Percentiles rank a stretch among this genome's conserved stretches.
Conservation (phyloP, 2,329 filamentous ascomycete genomes). For the Alternaria triticimaculans region DNA sequence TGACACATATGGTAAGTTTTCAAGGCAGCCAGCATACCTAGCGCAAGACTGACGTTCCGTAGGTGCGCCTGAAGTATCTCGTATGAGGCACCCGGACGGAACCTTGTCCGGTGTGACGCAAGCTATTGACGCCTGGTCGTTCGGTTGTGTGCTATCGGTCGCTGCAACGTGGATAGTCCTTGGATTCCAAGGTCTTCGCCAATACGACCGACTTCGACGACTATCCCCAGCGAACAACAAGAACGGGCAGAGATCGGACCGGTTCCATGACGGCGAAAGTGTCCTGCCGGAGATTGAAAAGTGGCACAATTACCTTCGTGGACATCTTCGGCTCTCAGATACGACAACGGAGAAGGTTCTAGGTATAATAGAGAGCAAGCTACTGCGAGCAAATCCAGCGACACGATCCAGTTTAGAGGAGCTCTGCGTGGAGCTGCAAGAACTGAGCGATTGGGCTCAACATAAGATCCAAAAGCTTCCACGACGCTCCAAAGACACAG, state of each 20-base stretch:
- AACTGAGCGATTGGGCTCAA: background rate
- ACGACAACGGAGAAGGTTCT: background rate
- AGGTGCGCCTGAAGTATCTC: slow-evolving; percentile 21
- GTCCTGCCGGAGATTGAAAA: background rate
- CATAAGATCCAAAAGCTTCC: too few species aligned
- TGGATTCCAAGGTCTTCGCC: slow-evolving; percentile 40
- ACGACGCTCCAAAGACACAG: too few species aligned
- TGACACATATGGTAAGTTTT: too few species aligned
- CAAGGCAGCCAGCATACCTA: too few species aligned
- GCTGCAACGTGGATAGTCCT: slow-evolving; percentile 50
- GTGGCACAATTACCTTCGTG: background rate
- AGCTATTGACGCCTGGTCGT: slow-evolving; percentile 51
- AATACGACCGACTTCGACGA: slow-evolving; percentile 26
- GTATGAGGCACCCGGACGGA: slow-evolving; percentile 13
- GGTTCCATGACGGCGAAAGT: accelerated
- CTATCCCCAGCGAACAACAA: background rate
- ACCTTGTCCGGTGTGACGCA: slow-evolving; percentile 21
- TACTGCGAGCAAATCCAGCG: background rate
- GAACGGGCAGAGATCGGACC: accelerated
- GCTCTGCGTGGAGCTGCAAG: background rate
- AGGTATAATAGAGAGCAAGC: background rate
- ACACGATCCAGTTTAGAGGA: background rate
- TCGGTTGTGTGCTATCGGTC: slow-evolving; percentile 48
- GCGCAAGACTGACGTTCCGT: too few species aligned
- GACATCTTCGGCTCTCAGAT: background rate